These are phyloP conservation scores for Penicillium sp. DNA, from an alignment of 2,329 filamentous ascomycete species.

Conservation along the genomic window DNA sequence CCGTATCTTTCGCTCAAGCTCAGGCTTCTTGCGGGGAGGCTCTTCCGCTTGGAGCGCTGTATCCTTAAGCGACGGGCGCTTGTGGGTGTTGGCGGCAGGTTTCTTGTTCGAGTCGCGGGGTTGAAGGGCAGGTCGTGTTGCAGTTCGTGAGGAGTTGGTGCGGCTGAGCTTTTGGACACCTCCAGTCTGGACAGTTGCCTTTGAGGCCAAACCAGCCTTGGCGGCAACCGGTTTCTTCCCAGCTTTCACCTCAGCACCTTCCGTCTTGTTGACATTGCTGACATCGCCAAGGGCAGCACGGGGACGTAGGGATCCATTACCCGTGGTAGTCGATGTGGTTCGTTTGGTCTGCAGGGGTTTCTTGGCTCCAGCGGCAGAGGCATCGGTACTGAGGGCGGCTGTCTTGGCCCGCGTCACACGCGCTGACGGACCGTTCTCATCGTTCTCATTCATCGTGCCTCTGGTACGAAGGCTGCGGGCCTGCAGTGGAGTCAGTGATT, in stretches of 20 bases:
- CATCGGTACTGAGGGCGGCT: conserved; percentile 58
- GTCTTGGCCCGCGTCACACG: conserved; percentile 92
- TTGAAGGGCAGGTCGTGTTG: conserved; percentile 47
- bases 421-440: conserved; percentile 78
- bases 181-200: conserved; percentile 71
- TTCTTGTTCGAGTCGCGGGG: conserved; percentile 69
- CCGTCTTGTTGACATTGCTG: conserved; percentile 81
- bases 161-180: conserved; percentile 72
- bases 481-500: conserved; percentile 40
- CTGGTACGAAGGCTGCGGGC: conserved; percentile 70
- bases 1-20: conserved; percentile 49
- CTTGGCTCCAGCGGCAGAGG: conserved; percentile 58
- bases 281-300: conserved; percentile 88
- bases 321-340: conserved; percentile 50
- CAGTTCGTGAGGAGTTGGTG: conserved; percentile 59
- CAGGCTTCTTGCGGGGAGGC: conserved; percentile 65
- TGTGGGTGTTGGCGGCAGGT: conserved; percentile 57
- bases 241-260: conserved; percentile 58
- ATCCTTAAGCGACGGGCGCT: conserved; percentile 61
- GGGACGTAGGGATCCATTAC: conserved; percentile 60
- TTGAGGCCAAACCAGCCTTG: conserved; percentile 71
- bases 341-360: conserved; percentile 71
- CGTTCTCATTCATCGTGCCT: conserved; percentile 84
- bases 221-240: conserved; percentile 68
- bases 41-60: conserved; percentile 57